Evolutionary conservation across 2,329 filamentous ascomycete genomes (phyloP).

Genomic region (Neofusicoccum cordaticola): DNA sequence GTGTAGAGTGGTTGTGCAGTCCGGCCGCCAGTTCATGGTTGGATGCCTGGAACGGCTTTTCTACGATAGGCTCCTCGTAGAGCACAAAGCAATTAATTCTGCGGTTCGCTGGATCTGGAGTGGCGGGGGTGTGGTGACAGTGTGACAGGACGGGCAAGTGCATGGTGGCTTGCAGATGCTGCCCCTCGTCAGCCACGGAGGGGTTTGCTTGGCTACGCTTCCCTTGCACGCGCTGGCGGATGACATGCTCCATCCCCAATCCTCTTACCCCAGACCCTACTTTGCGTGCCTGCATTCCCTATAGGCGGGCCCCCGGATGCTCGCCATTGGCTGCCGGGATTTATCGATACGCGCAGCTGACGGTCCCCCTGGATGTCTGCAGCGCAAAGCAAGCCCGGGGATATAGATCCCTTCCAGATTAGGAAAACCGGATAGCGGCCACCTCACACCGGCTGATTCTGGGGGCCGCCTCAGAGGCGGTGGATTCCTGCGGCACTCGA

Average conservation of each 20-base stretch:
- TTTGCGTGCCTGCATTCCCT: background rate
- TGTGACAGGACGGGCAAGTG: background rate
- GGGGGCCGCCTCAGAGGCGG: background rate
- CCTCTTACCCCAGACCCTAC: background rate
- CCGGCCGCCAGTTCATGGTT: background rate
- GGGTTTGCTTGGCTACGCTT: background rate
- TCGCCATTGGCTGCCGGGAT: background rate
- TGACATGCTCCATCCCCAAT: background rate
- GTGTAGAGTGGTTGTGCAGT: background rate
- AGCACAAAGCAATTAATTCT: conserved; percentile 1
- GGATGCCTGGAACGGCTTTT: background rate
- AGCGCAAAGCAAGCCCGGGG: background rate
- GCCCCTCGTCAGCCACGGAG: background rate
- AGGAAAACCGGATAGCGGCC: conserved; percentile 1
- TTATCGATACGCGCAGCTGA: background rate
- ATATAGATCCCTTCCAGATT: conserved; percentile 1
- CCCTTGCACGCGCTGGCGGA: background rate
- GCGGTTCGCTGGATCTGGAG: background rate
- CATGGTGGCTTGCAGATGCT: conserved; percentile 2
- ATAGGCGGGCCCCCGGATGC: background rate
- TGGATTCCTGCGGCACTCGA: background rate
- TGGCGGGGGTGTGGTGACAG: background rate
- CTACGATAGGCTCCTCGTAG: conserved; percentile 1
- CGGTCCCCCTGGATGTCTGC: background rate
- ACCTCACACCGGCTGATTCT: background rate